These are phyloP conservation scores for Naganishia randhawae DNA, from an alignment of 768 basidiomycete species.

Conservation along the genomic window DNA sequence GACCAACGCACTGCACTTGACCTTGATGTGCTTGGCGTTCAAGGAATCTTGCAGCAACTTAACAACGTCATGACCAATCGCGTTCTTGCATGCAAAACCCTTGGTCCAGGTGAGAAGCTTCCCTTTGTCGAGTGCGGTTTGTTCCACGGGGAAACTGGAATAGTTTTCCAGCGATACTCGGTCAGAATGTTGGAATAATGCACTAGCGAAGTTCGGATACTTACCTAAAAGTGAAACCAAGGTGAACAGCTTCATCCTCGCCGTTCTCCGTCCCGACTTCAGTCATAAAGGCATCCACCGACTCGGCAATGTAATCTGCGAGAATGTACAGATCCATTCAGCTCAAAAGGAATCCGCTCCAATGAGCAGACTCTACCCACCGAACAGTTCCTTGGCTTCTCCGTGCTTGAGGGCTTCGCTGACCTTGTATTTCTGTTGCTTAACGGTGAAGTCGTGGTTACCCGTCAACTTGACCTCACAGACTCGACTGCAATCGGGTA, in stretches of 20 bases:
- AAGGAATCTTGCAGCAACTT: slow-evolving; percentile 86
- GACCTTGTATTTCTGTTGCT: slow-evolving; percentile 95
- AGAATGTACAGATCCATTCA: neutral
- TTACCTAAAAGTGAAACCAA: slow-evolving; percentile 79
- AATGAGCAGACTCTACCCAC: slow-evolving; percentile 53
- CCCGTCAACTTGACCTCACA: slow-evolving; percentile 91
- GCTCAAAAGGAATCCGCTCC: neutral
- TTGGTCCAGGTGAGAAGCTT: slow-evolving; percentile 85
- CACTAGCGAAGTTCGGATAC: slow-evolving; percentile 16
- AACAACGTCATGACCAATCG: slow-evolving; percentile 83
- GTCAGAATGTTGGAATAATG: neutral
- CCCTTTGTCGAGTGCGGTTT: slow-evolving; percentile 84
- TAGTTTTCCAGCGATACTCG: neutral
- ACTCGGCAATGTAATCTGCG: slow-evolving; percentile 93
- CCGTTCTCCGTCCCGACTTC: slow-evolving; percentile 53
- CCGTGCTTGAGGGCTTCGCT: slow-evolving; percentile 90
- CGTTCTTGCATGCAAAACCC: slow-evolving; percentile 88
- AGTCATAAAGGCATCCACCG: slow-evolving; percentile 90
- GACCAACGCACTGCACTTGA: slow-evolving; percentile 83
- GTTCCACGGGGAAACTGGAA: slow-evolving; percentile 90
- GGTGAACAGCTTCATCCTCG: slow-evolving; percentile 54
- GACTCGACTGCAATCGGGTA: slow-evolving; percentile 64
- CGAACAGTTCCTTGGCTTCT: slow-evolving; percentile 79
- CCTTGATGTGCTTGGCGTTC: slow-evolving; percentile 84
- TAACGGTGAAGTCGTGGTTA: slow-evolving; percentile 78